phyloP scores from a whole-genome alignment of 257 asterid species.

The Primulina eburnea region DNA sequence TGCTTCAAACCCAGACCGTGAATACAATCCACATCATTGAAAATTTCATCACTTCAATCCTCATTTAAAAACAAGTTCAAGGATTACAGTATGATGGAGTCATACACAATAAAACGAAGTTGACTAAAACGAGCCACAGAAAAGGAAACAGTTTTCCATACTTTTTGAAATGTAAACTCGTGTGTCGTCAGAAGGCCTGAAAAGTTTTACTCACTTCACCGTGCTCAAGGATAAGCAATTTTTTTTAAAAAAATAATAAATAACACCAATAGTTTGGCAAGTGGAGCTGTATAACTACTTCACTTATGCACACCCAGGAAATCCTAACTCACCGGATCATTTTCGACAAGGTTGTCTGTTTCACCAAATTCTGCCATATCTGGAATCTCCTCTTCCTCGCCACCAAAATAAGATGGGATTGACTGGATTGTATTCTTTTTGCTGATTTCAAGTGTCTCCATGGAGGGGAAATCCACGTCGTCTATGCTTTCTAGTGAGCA shows the following conservation, averaged over 20 bases:
- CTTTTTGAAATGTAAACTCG: too few species aligned
- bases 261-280: background rate
- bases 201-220: background rate
- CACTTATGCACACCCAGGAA: background rate
- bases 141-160: background rate
- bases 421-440: constrained; percentile 64
- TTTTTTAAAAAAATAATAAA: background rate
- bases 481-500: constrained; percentile 53
- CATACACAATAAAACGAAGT: background rate
- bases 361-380: constrained; percentile 88
- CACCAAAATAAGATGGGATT: constrained; percentile 80
- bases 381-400: constrained; percentile 90
- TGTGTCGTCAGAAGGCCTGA: background rate
- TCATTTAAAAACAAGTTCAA: background rate
- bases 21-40: background rate
- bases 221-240: background rate
- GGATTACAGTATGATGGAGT: background rate
- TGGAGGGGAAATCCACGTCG: constrained; percentile 76
- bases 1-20: background rate
- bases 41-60: background rate
- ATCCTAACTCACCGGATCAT: constrained; percentile 70
- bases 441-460: constrained; percentile 79
- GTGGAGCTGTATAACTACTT: background rate
- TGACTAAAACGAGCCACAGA: background rate
- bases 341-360: constrained; percentile 70